Percentiles rank a stretch among this genome's conserved stretches.
Conservation (phyloP, 73 alveolate genomes). For the Tetrahymena thermophila region DNA sequence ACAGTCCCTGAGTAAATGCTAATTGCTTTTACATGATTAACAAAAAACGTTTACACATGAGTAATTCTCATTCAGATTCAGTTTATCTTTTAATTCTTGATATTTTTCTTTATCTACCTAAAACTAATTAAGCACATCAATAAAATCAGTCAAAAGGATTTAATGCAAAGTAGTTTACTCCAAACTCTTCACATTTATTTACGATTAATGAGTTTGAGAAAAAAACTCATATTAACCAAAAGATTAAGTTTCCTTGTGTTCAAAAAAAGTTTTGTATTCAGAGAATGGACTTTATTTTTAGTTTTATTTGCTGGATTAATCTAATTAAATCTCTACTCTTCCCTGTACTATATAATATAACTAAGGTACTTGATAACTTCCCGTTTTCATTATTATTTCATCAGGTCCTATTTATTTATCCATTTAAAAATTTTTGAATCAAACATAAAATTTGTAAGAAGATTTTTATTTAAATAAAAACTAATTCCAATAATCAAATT, state of each 20-base stretch:
- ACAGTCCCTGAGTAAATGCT: background rate
- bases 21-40: background rate
- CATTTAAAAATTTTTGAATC: too few species aligned
- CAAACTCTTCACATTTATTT: background rate
- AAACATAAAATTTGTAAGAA: too few species aligned
- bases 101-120: background rate
- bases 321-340: background rate
- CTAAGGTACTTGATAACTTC: background rate
- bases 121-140: background rate
- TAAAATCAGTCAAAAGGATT: background rate
- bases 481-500: too few species aligned
- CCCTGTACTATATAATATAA: background rate
- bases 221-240: background rate
- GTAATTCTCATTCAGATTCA: background rate
- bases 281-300: background rate
- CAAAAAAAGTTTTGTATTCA: background rate
- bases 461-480: too few species aligned
- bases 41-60: background rate
- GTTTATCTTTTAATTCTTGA: background rate
- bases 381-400: background rate
- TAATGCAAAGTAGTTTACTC: background rate
- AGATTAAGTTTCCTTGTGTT: background rate
- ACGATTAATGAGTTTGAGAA: background rate
- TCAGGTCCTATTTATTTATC: background rate
- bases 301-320: background rate